phyloP scores from a whole-genome alignment of 108 stramenopile genomes.

The Chaetoceros muelleri region DNA sequence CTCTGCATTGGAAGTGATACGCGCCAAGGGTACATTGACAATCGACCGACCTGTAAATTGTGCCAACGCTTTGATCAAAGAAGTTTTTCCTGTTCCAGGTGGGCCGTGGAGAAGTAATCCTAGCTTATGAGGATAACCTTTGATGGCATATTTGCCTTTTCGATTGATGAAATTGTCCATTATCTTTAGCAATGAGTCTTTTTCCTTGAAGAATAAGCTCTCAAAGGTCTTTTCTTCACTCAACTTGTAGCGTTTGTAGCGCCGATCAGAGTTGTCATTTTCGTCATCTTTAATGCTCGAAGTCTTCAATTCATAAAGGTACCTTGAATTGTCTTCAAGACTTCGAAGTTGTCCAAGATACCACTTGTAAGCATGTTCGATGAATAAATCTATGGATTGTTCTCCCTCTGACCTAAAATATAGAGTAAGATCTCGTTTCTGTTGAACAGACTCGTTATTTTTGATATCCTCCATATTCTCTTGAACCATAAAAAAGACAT shows the following conservation, averaged over 20 bases:
- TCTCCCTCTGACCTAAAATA: slow-evolving; percentile 17
- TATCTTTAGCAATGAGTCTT: slow-evolving; percentile 30
- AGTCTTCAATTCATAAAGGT: slow-evolving; percentile 37
- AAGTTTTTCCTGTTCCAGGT: slow-evolving; percentile 89
- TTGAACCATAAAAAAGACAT: slow-evolving; percentile 14
- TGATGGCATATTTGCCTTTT: slow-evolving; percentile 59
- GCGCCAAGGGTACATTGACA: slow-evolving; percentile 50
- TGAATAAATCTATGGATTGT: slow-evolving; percentile 32
- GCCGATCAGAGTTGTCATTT: neutral
- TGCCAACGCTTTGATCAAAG: slow-evolving; percentile 70
- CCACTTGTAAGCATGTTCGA: slow-evolving; percentile 34
- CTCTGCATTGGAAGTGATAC: slow-evolving; percentile 58
- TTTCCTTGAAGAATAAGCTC: slow-evolving; percentile 63
- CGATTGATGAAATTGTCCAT: slow-evolving; percentile 41
- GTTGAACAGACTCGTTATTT: neutral
- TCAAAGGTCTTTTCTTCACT: slow-evolving; percentile 64
- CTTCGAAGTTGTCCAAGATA: slow-evolving; percentile 26
- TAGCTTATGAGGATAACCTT: slow-evolving; percentile 75
- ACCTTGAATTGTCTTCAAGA: slow-evolving; percentile 34
- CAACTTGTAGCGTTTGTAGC: slow-evolving; percentile 62
- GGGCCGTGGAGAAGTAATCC: slow-evolving; percentile 73
- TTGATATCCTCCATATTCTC: slow-evolving; percentile 10
- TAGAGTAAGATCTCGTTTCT: slow-evolving; percentile 3
- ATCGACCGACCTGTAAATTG: slow-evolving; percentile 58
- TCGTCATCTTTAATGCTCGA: slow-evolving; percentile 3